Evolutionary conservation across 2,329 filamentous ascomycete species (phyloP), one percentile per base, ranked within the genome.

Genomic region (Trichoderma aggressivum): DNA sequence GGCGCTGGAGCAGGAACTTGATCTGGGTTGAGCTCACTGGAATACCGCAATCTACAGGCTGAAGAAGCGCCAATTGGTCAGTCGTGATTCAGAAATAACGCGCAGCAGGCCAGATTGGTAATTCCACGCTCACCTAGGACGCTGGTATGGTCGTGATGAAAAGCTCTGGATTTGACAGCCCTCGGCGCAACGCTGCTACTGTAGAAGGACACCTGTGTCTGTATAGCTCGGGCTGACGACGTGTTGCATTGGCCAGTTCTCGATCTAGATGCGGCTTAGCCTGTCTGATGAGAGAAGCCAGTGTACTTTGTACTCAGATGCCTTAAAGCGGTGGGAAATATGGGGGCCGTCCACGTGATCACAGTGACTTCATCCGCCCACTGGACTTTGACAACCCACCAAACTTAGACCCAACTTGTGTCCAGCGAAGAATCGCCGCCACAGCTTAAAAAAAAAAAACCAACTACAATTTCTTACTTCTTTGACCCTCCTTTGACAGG

Each of bases 281-380:
- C 10, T 34, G 24, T 28, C 56, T 34, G 21, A n/a, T 26, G 63
- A 43, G 47, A 58, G 56, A 59, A 30, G 21, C 24, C 56, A 59
- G 32, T 34, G 56, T 34, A 53, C 47, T 39, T n/a, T n/a, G 28
- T 26, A 26, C 14, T 30, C 34, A 16, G 3, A 3, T 50, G 56
- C n/a, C 28, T 21, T 21, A 18, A 10, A 39, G 24, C 32, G 50
- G 43, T 28, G 32, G 21, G 12, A 65, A 50, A 66, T n/a, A n/a
- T 50, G 47, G 36, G 30, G 72, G 26, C 47, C 21, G 8, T 72
- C 3, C 66, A 78, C 76, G 76, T 78, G 76, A 78, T 47, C 36
- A 5, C 67, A 39, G 71, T 75, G 74, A 77, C 75, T 73, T 75
- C 75, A 78, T 75, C 71, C 76, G 73, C 72, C 73, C 73, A 74